Evolutionary conservation across 2,329 filamentous ascomycete genomes (phyloP), one percentile per base, ranked within the genome.

Genomic region (Ramichloridium luteum): DNA sequence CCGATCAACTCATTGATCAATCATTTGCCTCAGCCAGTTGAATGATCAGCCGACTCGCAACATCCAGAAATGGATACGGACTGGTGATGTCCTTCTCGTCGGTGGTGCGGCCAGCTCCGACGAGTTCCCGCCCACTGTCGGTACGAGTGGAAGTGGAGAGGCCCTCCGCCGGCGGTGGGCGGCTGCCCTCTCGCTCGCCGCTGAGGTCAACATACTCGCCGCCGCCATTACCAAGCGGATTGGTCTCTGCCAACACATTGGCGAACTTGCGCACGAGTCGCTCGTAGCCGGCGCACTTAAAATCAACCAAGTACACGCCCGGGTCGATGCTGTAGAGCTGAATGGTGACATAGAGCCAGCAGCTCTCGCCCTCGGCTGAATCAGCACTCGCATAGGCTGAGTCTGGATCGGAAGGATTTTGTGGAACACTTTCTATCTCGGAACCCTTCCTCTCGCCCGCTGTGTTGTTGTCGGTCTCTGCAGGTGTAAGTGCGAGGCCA

Each of bases 231-330:
- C 17, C 17, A 22, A 12, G 27, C 8, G 8, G 8, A n/a, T 23
- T 43, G 25, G 38, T 44, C 15, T 43, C 48, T n/a, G 34, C 51
- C 22, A 54, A 45, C 27, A 56, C 51, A 15, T 46, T 41, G 5
- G 59, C 54, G 28, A 65, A 51, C 4, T 57, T 55, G 6, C 50
- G 48, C 3, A 78, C 74, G 29, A 88, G 78, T 34, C 90, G 83
- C 61, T 98, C 90, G 59, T 98, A 98, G 13, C 90, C 90, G 10
- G 90, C 86, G 56, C 88, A 96, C 56, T 94, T 96, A 67, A 98
- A 98, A 56, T 98, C 90, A 29, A 98, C 90, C 40, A 98, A 77
- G 57, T 88, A 96, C 44, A 90, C 88, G 34, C 82, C 80, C 36
- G 77, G 75, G 56, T 96, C 88, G 65, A 96, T 85, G 52, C 85